Evolutionary conservation across 345 rosid species (phyloP), one percentile per base, ranked within the genome.

Genomic region (Rhodamnia argentea): DNA sequence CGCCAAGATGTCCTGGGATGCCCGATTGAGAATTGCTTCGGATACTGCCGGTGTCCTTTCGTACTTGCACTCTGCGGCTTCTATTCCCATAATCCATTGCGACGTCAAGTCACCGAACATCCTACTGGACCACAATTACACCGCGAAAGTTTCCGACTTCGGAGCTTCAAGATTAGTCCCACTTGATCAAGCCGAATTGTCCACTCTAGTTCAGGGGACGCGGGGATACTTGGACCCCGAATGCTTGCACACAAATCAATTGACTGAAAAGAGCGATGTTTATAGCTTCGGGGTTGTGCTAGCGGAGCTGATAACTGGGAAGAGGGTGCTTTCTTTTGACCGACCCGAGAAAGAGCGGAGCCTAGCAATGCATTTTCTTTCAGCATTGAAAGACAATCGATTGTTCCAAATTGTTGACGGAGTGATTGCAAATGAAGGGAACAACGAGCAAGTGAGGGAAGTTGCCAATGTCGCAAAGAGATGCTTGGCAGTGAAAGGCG

Each of bases 201-300:
- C 90, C 44, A 91, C 92, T 10, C 40, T 90, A 89, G 90, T 91
- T 10, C 91, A 92, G 14, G 93, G 93, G 50, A 92, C 92, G 14
- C 55, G 88, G 51, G 93, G 93, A 3, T 92, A 92, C 52, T 54
- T 92, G 51, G 92, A 92, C 86, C 93, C 92, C 3, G 94, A 92
- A 29, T 91, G 91, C 88, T 86, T 87, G 55, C 88, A 60, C 6
- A 87, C 92, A 0, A 82, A 86, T 56, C 85, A 85, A 52, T 87
- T 85, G 7, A 91, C 90, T 0, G 87, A 86, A 44, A 91, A 92
- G 82, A 92, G 94, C 1, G 92, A 92, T 89, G 94, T 92, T 3
- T 91, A 91, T 3, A 91, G 92, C 55, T 92, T 91, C 20, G 91
- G 93, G 5, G 92, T 92, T 27, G 89, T 89, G 7, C 51, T 91